Evolutionary conservation across 495 filamentous ascomycete species (phyloP).

Genomic region (Neurospora hispaniola): DNA sequence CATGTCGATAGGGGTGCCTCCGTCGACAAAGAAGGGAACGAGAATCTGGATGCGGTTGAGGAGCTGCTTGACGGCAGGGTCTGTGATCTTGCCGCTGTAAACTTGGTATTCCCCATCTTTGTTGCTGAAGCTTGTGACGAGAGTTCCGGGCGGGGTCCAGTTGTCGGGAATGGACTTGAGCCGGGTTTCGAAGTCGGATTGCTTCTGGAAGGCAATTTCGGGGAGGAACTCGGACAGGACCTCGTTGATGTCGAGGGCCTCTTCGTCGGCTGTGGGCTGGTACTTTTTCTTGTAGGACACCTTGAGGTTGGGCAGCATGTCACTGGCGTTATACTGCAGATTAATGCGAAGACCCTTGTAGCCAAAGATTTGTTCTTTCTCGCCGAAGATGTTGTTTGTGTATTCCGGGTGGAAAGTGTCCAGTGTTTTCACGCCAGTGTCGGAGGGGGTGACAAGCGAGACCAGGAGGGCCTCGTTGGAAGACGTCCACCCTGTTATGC

Average conservation of each 20-base stretch:
- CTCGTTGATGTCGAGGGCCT: slow-evolving; percentile 55
- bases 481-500: slow-evolving; percentile 53
- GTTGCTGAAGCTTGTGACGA: slow-evolving; percentile 30
- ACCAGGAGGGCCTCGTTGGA: slow-evolving; percentile 66
- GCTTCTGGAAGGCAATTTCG: slow-evolving; percentile 52
- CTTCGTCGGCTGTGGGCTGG: slow-evolving; percentile 56
- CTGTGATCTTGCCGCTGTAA: slow-evolving; percentile 40
- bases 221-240: slow-evolving; percentile 58
- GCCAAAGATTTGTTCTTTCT: slow-evolving; percentile 83
- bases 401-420: slow-evolving; percentile 71
- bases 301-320: slow-evolving; percentile 65
- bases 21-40: slow-evolving; percentile 85
- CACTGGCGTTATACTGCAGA: slow-evolving; percentile 68
- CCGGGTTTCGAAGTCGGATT: slow-evolving; percentile 47
- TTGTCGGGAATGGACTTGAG: slow-evolving; percentile 42
- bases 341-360: slow-evolving; percentile 70
- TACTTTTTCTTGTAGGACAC: slow-evolving; percentile 67
- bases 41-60: slow-evolving; percentile 72
- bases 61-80: slow-evolving; percentile 49
- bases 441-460: slow-evolving; percentile 52
- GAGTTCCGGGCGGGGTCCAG: slow-evolving; percentile 48
- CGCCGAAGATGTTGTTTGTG: slow-evolving; percentile 86
- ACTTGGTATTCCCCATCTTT: slow-evolving; percentile 36
- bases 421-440: slow-evolving; percentile 44
- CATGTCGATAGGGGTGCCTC: slow-evolving; percentile 58